Percentiles rank a stretch among this genome's conserved stretches.
These are phyloP conservation scores for Cordyceps militaris DNA, from an alignment of 2,329 filamentous ascomycete genomes.

Conservation along the genomic window DNA sequence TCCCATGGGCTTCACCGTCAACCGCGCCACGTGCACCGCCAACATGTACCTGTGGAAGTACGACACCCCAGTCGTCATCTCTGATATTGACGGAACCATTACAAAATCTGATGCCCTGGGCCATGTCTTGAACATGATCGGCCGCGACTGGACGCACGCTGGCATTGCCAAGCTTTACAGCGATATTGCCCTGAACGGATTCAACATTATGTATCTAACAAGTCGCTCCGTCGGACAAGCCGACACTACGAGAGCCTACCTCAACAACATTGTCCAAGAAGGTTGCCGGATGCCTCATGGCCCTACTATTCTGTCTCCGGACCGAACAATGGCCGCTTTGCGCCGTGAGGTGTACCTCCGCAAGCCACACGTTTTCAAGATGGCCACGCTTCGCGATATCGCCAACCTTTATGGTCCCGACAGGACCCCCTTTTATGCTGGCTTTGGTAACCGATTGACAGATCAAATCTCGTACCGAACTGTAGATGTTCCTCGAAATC, in stretches of 20 bases:
- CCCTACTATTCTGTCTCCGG: conserved; percentile 89
- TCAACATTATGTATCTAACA: conserved; percentile 98
- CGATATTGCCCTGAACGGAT: conserved; percentile 90
- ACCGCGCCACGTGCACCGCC: conserved; percentile 83
- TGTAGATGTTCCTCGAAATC: conserved; percentile 86
- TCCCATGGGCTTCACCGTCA: conserved; percentile 92
- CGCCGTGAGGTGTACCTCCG: conserved; percentile 88
- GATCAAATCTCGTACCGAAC: conserved; percentile 94
- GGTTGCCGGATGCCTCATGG: conserved; percentile 79
- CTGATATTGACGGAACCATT: conserved; percentile 97
- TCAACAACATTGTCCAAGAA: conserved; percentile 84
- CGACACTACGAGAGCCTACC: conserved; percentile 81
- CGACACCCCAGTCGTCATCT: conserved; percentile 90
- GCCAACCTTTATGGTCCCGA: conserved; percentile 74
- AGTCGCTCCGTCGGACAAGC: conserved; percentile 90
- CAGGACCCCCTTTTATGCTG: conserved; percentile 85
- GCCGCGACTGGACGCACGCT: conserved; percentile 94
- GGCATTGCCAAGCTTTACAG: conserved; percentile 96
- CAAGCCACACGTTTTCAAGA: conserved; percentile 98
- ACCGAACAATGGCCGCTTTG: conserved; percentile 88
- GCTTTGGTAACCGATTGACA: conserved; percentile 92
- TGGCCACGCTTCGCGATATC: conserved; percentile 95
- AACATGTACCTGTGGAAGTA: conserved; percentile 92
- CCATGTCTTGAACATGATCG: conserved; percentile 93
- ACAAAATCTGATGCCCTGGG: conserved; percentile 95